Percentiles rank a stretch among this genome's conserved stretches.
phyloP scores from a whole-genome alignment of 2,329 filamentous ascomycete species.

The Aureobasidium sp. region DNA sequence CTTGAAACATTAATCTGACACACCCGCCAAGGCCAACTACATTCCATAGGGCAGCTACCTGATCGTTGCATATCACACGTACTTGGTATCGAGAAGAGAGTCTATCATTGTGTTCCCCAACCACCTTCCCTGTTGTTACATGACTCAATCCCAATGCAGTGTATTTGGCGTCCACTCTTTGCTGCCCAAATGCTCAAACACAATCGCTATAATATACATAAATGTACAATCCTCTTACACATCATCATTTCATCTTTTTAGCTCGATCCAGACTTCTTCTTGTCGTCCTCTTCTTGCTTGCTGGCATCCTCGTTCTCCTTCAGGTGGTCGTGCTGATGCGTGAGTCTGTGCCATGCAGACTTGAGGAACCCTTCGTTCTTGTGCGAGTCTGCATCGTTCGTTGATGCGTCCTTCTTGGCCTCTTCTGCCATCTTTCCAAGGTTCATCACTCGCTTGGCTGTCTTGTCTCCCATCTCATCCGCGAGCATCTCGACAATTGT shows the following conservation, averaged over 20 bases:
- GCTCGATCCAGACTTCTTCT: not conserved
- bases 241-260: not conserved
- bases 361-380: slow-evolving; percentile 87
- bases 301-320: slow-evolving; percentile 24
- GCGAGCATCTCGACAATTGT: slow-evolving; percentile 93
- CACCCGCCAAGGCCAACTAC: not conserved
- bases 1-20: not conserved
- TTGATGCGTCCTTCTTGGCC: slow-evolving; percentile 3
- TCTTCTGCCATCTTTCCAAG: slow-evolving; percentile 46
- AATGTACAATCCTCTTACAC: not conserved
- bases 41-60: not conserved
- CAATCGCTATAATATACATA: slow-evolving; percentile 11
- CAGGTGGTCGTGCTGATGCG: slow-evolving; percentile 53
- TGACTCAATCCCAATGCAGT: not conserved
- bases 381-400: slow-evolving; percentile 43
- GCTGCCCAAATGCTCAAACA: not conserved
- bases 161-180: not conserved
- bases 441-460: slow-evolving; percentile 88
- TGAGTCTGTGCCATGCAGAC: slow-evolving; percentile 86
- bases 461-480: slow-evolving; percentile 91
- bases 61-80: not conserved
- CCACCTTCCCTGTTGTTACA: not conserved
- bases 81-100: not conserved
- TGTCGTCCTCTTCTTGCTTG: slow-evolving; percentile 28
- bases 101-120: not conserved